Conservation (phyloP, 2,329 filamentous ascomycete species). For the Keithomyces neogunnii region DNA sequence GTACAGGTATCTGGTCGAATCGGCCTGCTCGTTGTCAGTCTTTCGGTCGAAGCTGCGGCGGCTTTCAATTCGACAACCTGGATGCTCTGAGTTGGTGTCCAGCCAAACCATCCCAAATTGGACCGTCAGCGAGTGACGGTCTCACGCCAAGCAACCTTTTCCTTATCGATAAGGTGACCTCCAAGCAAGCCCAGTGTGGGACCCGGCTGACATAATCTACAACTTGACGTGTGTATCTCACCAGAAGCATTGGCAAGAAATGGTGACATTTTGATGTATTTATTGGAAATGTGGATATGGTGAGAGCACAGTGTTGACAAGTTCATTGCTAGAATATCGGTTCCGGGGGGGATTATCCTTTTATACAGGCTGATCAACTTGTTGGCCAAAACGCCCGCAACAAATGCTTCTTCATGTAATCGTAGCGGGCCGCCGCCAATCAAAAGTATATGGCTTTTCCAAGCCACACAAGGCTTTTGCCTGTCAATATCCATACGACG, state of each 20-base stretch:
- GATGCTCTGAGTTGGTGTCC: neutral
- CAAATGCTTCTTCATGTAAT: neutral
- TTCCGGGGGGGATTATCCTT: no score
- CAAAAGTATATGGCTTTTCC: neutral
- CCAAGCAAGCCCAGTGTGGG: neutral
- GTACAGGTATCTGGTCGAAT: neutral
- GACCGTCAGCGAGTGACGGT: neutral
- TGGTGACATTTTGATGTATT: no score
- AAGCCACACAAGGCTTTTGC: neutral
- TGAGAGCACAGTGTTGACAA: no score
- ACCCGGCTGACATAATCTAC: neutral
- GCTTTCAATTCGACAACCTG: no score
- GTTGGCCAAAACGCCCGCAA: neutral
- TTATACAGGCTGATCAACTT: neutral
- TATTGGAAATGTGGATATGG: no score
- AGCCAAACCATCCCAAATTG: neutral
- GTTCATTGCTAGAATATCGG: no score
- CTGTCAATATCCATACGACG: constrained; percentile 32
- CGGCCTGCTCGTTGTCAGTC: neutral
- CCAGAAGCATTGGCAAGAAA: no score
- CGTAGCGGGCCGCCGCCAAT: neutral
- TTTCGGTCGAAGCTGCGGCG: neutral
- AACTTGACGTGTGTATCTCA: no score
- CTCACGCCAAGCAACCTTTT: constrained; percentile 15
- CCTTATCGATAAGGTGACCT: constrained; percentile 21